A percentile compares a stretch with the other conserved stretches of the same genome.
These are phyloP conservation scores for Kuraishia capsulata DNA, from an alignment of 805 yeast genomes.

Conservation along the genomic window DNA sequence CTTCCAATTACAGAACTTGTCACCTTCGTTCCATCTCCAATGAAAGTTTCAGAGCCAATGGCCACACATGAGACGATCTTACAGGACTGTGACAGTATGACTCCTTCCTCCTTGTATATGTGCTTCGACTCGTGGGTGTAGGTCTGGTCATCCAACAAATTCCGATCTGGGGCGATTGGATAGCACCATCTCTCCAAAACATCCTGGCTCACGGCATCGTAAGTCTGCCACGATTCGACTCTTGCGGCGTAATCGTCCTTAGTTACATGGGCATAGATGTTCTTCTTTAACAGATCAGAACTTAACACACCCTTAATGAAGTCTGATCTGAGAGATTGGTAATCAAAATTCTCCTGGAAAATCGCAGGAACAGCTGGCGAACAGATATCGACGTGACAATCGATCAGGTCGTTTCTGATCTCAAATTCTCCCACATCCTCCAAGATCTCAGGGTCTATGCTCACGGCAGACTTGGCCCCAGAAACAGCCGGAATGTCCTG, in stretches of 20 bases:
- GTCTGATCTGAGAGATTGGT: conserved; percentile 77
- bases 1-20: conserved; percentile 77
- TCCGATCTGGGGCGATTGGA: conserved; percentile 85
- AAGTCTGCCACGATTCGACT: conserved; percentile 92
- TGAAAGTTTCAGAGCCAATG: conserved; percentile 66
- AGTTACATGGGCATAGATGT: conserved; percentile 81
- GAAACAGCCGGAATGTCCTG: conserved; percentile 58
- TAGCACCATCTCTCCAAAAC: conserved; percentile 86
- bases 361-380: conserved; percentile 91
- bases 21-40: conserved; percentile 67
- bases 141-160: conserved; percentile 59
- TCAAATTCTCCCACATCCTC: conserved; percentile 69
- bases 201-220: conserved; percentile 86
- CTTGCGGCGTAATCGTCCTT: conserved; percentile 82
- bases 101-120: conserved; percentile 80
- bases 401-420: conserved; percentile 87
- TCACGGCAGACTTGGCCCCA: conserved; percentile 40
- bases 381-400: conserved; percentile 94
- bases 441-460: conserved; percentile 77
- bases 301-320: conserved; percentile 87
- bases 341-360: conserved; percentile 94
- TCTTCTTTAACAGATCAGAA: conserved; percentile 83
- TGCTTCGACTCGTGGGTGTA: conserved; percentile 79
- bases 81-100: conserved; percentile 91
- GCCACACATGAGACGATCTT: conserved; percentile 72